Evolutionary conservation across 2,329 filamentous ascomycete species (phyloP), one percentile per base, ranked within the genome.

Genomic region (Mollisia scopiformis): DNA sequence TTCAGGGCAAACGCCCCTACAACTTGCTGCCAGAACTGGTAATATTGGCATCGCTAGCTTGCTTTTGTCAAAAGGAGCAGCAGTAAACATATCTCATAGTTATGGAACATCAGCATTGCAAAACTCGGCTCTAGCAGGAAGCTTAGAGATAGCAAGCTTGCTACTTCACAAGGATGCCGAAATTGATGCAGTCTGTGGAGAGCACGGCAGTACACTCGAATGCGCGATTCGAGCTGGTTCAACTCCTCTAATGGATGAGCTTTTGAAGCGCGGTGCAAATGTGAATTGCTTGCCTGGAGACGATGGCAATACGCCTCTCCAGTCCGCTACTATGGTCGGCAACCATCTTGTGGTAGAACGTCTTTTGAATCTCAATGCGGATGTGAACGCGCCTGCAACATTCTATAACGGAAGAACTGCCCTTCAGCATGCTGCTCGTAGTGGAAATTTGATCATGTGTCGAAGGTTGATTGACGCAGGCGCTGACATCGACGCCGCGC

Each of bases 401-500:
- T 33, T 35, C 16, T 30, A 3, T 10, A 27, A 27, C 19, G 41
- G 27, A n/a, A 31, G 28, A 21, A 57, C 54, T 33, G 54, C 54
- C 4, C 23, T 57, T 6, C 41, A 57, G 27, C 11, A 27, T 14
- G 54, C 54, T 11, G 6, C 41, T 16, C 8, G 7, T 8, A 47
- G 33, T 35, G 47, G 47, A 14, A 46, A 53, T 25, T 14, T 43
- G 10, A 19, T 53, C 2, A 16, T 58, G 6, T 37, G 30, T 37
- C 19, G 33, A 16, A 19, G 16, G 6, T 46, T 58, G 47, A 27
- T 61, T 7, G 37, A 61, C 2, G 49, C 37, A 31, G 51, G 57
- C 16, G 54, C 58, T 2, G 61, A 61, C 21, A 35, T 63, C 5
- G 56, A 58, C 30, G 33, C 31, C 21, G 33, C 43, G 10, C 41